Evolutionary conservation across 768 basidiomycete species (phyloP).

Genomic region (Tylopilus felleus): DNA sequence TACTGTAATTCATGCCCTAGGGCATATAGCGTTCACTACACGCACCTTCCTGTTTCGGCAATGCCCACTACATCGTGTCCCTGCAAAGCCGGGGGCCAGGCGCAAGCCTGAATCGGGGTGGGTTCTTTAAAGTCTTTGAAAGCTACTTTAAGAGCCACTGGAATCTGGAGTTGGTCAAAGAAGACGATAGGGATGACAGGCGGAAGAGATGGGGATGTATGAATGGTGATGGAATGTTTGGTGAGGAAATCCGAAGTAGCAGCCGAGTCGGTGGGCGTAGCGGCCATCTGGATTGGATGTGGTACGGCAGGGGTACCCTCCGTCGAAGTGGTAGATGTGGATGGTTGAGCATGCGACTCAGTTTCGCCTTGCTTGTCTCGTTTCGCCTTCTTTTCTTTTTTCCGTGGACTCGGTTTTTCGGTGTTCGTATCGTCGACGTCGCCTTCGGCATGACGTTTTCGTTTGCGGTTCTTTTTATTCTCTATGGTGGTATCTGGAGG

Average conservation of each 20-base stretch:
- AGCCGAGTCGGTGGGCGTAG: conserved; percentile 11
- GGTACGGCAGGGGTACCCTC: conserved; percentile 18
- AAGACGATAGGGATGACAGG: conserved; percentile 63
- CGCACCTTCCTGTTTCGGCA: conserved; percentile 89
- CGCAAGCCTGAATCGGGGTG: conserved; percentile 92
- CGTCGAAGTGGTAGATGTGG: neutral
- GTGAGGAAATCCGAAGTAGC: conserved; percentile 63
- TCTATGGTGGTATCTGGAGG: conserved; percentile 6
- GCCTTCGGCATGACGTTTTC: conserved; percentile 15
- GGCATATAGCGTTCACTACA: neutral
- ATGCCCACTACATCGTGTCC: conserved; percentile 92
- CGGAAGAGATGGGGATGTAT: conserved; percentile 44
- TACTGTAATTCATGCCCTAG: neutral
- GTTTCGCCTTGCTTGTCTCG: conserved; percentile 7
- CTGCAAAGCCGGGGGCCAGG: conserved; percentile 85
- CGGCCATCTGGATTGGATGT: conserved; percentile 13
- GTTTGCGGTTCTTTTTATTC: conserved; percentile 25
- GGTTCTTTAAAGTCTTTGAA: conserved; percentile 79
- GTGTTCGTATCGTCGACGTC: neutral
- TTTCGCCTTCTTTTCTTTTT: conserved; percentile 30
- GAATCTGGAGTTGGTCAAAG: conserved; percentile 72
- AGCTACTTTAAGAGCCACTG: conserved; percentile 54
- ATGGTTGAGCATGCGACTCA: neutral
- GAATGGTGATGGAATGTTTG: conserved; percentile 73
- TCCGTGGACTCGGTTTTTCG: conserved; percentile 11